Evolutionary conservation across 148 eudicot species (phyloP).

Genomic region (Camellia granthamiana): DNA sequence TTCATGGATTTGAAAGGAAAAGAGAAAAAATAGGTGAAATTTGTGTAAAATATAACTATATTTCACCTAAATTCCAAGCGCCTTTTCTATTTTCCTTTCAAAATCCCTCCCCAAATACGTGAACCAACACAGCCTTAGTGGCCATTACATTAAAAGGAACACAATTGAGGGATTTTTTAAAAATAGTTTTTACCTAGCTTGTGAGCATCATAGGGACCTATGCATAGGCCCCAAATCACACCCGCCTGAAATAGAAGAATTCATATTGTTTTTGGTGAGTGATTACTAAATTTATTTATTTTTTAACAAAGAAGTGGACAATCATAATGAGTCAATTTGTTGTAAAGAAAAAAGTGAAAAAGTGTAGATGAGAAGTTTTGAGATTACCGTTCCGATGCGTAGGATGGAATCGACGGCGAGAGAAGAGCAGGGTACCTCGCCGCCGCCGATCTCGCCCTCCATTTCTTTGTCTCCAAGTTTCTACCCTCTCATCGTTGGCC

Average conservation of each 20-base stretch:
- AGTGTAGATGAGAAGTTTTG: background rate
- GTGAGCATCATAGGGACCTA: slow-evolving; percentile 64
- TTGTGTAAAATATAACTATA: too few species aligned
- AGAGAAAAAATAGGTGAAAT: too few species aligned
- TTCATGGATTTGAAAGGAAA: too few species aligned
- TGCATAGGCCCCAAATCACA: slow-evolving; percentile 73
- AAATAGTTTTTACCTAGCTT: slow-evolving; percentile 44
- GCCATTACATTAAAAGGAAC: too few species aligned
- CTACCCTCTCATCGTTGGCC: background rate
- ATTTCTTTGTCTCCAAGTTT: slow-evolving; percentile 12
- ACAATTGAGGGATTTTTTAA: too few species aligned
- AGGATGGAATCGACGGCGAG: slow-evolving; percentile 61
- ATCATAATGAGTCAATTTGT: background rate
- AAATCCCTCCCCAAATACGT: too few species aligned
- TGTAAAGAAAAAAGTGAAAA: background rate
- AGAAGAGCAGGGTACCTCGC: slow-evolving; percentile 61
- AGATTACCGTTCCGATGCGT: slow-evolving; percentile 54
- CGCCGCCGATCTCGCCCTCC: slow-evolving; percentile 32
- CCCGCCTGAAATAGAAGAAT: slow-evolving; percentile 56
- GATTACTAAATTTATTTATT: too few species aligned
- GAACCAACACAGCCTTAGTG: too few species aligned
- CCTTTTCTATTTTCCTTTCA: too few species aligned
- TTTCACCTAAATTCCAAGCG: too few species aligned
- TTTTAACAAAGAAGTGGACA: too few species aligned
- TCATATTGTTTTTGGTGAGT: background rate